These are phyloP conservation scores for Crotalaria pallida DNA, from an alignment of 306 rosid genomes.

Conservation along the genomic window DNA sequence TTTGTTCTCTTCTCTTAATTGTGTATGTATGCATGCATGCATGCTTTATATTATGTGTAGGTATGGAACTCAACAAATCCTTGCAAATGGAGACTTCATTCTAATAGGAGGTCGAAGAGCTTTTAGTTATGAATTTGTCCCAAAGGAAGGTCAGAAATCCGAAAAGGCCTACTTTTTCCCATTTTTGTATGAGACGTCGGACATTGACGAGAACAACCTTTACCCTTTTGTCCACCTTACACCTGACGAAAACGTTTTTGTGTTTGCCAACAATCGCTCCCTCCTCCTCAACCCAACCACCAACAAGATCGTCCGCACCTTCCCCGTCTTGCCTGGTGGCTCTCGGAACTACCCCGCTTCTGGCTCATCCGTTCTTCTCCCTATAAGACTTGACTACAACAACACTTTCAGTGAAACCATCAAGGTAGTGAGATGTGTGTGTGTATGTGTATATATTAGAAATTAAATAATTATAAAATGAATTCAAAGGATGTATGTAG, in stretches of 20 bases:
- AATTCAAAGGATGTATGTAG: too few relatives aligned
- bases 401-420: neutral
- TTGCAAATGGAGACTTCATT: constrained; percentile 47
- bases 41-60: too few relatives aligned
- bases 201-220: constrained; percentile 82
- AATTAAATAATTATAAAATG: too few relatives aligned
- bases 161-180: constrained; percentile 20
- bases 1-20: neutral
- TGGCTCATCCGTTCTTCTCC: constrained; percentile 70
- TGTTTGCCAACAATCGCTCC: constrained; percentile 80
- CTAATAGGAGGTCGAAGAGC: constrained; percentile 71
- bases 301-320: constrained; percentile 41
- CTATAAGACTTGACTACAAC: constrained; percentile 32
- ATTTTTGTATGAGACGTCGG: constrained; percentile 64
- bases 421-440: too few relatives aligned
- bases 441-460: too few relatives aligned
- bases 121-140: constrained; percentile 59
- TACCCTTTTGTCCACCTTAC: constrained; percentile 71
- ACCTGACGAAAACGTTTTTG: constrained; percentile 65
- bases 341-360: constrained; percentile 89
- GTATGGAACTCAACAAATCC: constrained; percentile 66
- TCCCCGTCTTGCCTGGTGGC: constrained; percentile 51
- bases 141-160: constrained; percentile 33
- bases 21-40: too few relatives aligned
- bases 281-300: constrained; percentile 45